Conservation (phyloP, 306 rosid species). For the Vachellia pachyceras region DNA sequence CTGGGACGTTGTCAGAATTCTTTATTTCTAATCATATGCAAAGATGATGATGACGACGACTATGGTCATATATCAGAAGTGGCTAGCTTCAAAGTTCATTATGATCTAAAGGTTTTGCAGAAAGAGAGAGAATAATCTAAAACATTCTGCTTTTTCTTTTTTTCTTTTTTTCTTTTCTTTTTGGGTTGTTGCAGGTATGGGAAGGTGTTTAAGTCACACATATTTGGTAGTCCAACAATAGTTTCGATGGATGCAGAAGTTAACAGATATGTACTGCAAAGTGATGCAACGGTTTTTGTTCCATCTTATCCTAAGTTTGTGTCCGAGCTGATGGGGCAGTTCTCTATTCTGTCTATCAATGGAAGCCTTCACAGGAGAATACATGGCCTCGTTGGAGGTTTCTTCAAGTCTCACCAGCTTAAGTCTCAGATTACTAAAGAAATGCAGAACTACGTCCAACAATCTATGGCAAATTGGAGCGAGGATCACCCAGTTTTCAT, state of each 20-base stretch:
- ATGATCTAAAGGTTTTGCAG: background rate
- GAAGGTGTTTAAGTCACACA: conserved; percentile 21
- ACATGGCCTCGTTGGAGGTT: conserved; percentile 54
- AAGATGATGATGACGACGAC: background rate
- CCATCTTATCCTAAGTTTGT: conserved; percentile 19
- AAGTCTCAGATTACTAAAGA: conserved; percentile 86
- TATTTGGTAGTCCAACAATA: conserved; percentile 20
- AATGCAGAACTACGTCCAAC: conserved; percentile 71
- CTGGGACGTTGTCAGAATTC: background rate
- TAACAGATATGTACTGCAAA: conserved; percentile 7
- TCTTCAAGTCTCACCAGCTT: conserved; percentile 87
- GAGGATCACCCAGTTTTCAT: conserved; percentile 66
- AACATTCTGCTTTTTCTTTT: background rate
- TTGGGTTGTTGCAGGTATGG: conserved; percentile 8
- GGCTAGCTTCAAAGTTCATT: background rate
- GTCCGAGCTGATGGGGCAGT: background rate
- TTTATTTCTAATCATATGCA: background rate
- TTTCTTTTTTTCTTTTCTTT: background rate
- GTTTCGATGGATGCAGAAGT: conserved; percentile 10
- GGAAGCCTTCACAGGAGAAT: conserved; percentile 24
- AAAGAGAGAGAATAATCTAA: background rate
- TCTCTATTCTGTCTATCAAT: conserved; percentile 3
- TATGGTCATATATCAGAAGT: background rate
- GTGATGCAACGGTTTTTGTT: conserved; percentile 19
- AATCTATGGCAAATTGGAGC: conserved; percentile 76